Evolutionary conservation across 371 early-diverging fungal species (phyloP), one percentile per base, ranked within the genome.

Genomic region (Actinomortierella wolfii): DNA sequence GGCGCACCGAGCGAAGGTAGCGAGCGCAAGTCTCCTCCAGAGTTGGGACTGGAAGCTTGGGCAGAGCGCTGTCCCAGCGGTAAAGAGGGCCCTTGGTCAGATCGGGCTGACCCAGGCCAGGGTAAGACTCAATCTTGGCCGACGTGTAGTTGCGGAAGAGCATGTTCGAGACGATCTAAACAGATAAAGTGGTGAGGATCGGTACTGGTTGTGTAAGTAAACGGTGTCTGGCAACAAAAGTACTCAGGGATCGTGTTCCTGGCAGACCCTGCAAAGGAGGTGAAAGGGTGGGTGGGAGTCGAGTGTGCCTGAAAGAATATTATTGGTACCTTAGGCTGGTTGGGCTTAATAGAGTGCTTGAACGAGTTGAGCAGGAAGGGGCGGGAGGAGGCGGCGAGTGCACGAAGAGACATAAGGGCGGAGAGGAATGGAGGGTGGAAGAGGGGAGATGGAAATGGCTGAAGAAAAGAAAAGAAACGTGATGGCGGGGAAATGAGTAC

Each of bases 1-100:
- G 94, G 56, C 82, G 83, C 34, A 95, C 92, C 5, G 86, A 82
- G 50, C 81, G 75, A 21, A 93, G 83, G 79, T 97, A 97, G 53
- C 88, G 87, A 29, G 85, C 83, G 57, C 86, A 79, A 0, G 97
- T 97, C 53, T 90, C 92, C 6, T 81, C 68, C 28, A 98, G 85
- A 40, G 87, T 82, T 23, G 98, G 97, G 21, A 98, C 93, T 18
- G 97, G 97, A 14, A 97, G 87, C 67, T 86, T 89, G 54, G 92
- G 92, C 42, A 96, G 83, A 51, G 81, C 81, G 18, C 68, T 79
- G 71, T 94, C 92, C 60, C 85, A 87, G 40, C 83, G 84, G 63
- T 83, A 76, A 79, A 89, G 83, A 23, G 86, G 88, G 1, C 86
- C 86, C 63, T 73, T 73, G 60, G 74, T 56, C 74, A 73, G 51